These are phyloP conservation scores for Endothia cerciana DNA, from an alignment of 2,329 filamentous ascomycete species.

Conservation along the genomic window DNA sequence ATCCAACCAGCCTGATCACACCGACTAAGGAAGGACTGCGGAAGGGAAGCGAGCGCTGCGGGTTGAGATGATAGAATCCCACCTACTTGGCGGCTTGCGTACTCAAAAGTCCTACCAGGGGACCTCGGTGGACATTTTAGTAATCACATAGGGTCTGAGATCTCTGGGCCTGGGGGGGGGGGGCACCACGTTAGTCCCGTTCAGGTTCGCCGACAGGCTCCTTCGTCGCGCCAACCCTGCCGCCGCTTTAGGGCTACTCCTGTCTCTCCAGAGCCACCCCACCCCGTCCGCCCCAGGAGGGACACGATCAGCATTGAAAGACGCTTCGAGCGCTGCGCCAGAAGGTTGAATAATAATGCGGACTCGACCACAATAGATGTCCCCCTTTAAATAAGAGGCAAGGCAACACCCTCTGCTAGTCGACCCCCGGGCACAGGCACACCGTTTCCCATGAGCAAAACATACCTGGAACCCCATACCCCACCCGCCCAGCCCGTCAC, in stretches of 20 bases:
- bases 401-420: too few species aligned
- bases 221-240: slow-evolving; percentile 3
- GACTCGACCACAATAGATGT: too few species aligned
- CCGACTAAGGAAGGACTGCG: background rate
- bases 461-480: too few species aligned
- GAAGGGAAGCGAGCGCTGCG: background rate
- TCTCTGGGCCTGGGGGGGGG: background rate
- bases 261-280: background rate
- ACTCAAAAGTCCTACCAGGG: background rate
- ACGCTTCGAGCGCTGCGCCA: too few species aligned
- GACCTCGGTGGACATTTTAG: background rate
- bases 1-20: background rate
- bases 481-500: too few species aligned
- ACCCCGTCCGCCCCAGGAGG: background rate
- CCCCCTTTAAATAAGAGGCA: too few species aligned
- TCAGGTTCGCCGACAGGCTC: slow-evolving; percentile 5
- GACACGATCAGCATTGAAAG: too few species aligned
- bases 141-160: background rate
- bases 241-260: background rate
- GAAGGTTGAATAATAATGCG: too few species aligned
- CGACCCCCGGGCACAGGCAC: too few species aligned
- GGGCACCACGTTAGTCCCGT: background rate
- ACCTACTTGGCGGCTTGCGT: background rate
- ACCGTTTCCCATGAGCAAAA: too few species aligned
- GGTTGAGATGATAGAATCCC: background rate